Evolutionary conservation across 2,329 filamentous ascomycete genomes (phyloP).

Genomic region (Penicillium janthinellum): DNA sequence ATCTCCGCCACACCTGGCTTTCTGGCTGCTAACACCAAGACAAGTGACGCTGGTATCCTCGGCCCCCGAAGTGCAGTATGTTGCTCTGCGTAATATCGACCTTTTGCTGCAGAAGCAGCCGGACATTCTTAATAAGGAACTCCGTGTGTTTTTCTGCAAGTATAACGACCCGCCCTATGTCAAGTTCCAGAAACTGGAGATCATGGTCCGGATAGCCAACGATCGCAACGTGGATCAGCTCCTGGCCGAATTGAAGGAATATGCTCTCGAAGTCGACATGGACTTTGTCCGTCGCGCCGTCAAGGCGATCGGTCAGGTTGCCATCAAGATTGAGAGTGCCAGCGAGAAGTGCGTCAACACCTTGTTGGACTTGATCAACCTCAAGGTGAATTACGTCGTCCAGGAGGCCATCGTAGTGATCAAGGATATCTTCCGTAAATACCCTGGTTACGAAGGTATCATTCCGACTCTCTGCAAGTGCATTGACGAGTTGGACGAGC

Average conservation of each 20-base stretch:
- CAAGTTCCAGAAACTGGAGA: constrained; percentile 96
- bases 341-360: constrained; percentile 96
- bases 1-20: background rate
- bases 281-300: constrained; percentile 94
- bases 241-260: constrained; percentile 92
- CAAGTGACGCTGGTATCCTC: constrained; percentile 93
- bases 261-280: constrained; percentile 98
- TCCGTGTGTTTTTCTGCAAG: constrained; percentile 99
- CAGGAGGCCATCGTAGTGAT: constrained; percentile 99
- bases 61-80: constrained; percentile 95
- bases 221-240: constrained; percentile 95
- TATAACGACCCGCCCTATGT: constrained; percentile 98
- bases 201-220: constrained; percentile 99
- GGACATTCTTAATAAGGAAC: constrained; percentile 94
- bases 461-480: constrained; percentile 95
- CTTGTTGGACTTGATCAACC: constrained; percentile 88
- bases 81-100: constrained; percentile 94
- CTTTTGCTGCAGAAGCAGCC: constrained; percentile 93
- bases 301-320: constrained; percentile 94
- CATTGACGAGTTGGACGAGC: constrained; percentile 95
- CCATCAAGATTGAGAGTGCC: constrained; percentile 95
- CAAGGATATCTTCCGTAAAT: constrained; percentile 97
- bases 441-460: constrained; percentile 95
- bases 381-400: constrained; percentile 98
- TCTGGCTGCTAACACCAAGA: constrained; percentile 27